These are phyloP conservation scores for Plasmodium vivax DNA, from an alignment of 169 alveolate species.

Conservation along the genomic window DNA sequence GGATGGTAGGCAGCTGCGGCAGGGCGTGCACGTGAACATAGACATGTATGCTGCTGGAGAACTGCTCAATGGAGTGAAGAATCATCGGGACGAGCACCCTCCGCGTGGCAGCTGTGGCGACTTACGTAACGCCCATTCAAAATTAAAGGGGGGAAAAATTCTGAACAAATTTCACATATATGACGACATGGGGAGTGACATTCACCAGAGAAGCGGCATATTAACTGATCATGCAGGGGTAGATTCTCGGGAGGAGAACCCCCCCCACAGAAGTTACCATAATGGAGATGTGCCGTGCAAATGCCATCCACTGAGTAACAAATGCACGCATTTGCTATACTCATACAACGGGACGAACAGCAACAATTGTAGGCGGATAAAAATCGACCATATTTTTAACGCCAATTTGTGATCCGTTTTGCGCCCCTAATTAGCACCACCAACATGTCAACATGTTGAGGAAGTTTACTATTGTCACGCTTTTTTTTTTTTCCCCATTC, in stretches of 20 bases:
- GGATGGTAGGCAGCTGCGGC: not conserved
- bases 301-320: not conserved
- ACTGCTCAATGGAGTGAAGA: not conserved
- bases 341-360: not conserved
- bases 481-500: not conserved
- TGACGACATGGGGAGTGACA: not conserved
- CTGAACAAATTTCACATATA: not conserved
- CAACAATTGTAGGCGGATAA: not conserved
- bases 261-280: not conserved
- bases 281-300: not conserved
- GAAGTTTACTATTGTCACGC: not conserved
- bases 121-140: not conserved
- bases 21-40: not conserved
- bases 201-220: not conserved
- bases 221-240: not conserved
- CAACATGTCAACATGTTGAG: not conserved
- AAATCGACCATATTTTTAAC: constrained; percentile 25
- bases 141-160: not conserved
- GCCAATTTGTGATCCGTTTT: not conserved
- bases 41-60: not conserved
- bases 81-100: not conserved
- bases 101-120: not conserved
- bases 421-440: not conserved
- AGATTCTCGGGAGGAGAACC: not conserved
- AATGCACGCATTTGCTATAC: constrained; percentile 19